Evolutionary conservation across 2,329 filamentous ascomycete genomes (phyloP).

Genomic region (Ophidiomyces ophidiicola): DNA sequence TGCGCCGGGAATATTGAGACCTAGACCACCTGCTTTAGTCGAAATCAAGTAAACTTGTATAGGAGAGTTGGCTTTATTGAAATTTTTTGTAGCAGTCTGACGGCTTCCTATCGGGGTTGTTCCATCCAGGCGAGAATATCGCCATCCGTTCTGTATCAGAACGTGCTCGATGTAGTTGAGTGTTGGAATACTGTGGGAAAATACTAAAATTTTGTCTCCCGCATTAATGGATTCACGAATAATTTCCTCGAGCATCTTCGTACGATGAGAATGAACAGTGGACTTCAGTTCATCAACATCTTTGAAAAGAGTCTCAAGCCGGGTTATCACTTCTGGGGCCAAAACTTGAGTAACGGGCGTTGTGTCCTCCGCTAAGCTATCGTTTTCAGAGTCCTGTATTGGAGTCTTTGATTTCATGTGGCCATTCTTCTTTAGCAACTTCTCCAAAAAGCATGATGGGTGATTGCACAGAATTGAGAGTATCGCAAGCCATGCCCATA

Average conservation of each 20-base stretch:
- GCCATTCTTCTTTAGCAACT: slow-evolving; percentile 31
- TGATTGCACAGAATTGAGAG: slow-evolving; percentile 48
- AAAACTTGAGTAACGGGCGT: slow-evolving; percentile 10
- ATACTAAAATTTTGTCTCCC: slow-evolving; percentile 67
- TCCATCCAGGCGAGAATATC: slow-evolving; percentile 56
- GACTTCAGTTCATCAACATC: slow-evolving; percentile 27
- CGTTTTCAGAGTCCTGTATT: slow-evolving; percentile 11
- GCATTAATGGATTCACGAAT: slow-evolving; percentile 49
- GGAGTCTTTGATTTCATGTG: slow-evolving; percentile 9
- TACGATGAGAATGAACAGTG: slow-evolving; percentile 53
- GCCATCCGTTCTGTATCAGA: slow-evolving; percentile 39
- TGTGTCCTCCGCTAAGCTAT: slow-evolving; percentile 11
- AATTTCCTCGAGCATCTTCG: slow-evolving; percentile 55
- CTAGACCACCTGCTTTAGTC: slow-evolving; percentile 67
- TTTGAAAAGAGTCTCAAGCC: slow-evolving; percentile 21
- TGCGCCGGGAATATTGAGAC: slow-evolving; percentile 71
- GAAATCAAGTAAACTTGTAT: slow-evolving; percentile 62
- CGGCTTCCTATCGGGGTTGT: slow-evolving; percentile 44
- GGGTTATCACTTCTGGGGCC: slow-evolving; percentile 13
- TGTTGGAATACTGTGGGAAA: slow-evolving; percentile 59
- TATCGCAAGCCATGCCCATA: slow-evolving; percentile 46
- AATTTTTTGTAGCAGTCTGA: slow-evolving; percentile 52
- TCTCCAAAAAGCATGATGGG: slow-evolving; percentile 41
- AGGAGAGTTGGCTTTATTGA: slow-evolving; percentile 48
- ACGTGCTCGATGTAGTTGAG: slow-evolving; percentile 56